A percentile compares a stretch with the other conserved stretches of the same genome.
These are phyloP conservation scores for Deuterostichococcus epilithicus DNA, from an alignment of 139 green algal genomes.

Conservation along the genomic window DNA sequence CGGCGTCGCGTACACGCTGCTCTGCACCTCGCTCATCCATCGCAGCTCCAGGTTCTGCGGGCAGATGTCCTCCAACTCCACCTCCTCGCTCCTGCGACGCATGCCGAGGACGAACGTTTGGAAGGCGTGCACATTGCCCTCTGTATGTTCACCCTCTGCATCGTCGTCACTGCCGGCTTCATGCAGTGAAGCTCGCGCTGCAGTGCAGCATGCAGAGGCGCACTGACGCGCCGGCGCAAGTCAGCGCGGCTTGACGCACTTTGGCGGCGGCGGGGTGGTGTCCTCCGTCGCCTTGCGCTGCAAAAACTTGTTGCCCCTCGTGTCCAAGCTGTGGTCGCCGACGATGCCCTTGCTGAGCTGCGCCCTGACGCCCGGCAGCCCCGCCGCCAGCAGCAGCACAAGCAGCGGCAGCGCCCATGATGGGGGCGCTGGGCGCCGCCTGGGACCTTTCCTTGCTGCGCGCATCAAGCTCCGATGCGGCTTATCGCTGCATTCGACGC, in stretches of 20 bases:
- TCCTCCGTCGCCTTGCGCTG: constrained; percentile 52
- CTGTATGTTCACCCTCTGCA: background rate
- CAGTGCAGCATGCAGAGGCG: background rate
- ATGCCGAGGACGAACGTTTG: constrained; percentile 11
- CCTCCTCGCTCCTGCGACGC: constrained; percentile 18
- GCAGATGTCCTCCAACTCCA: constrained; percentile 11
- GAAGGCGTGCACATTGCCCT: constrained; percentile 6
- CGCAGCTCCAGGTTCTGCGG: constrained; percentile 65
- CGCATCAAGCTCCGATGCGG: too few species aligned
- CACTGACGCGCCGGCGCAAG: background rate
- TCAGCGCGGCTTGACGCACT: background rate
- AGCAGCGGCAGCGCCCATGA: background rate
- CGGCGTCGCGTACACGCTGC: constrained; percentile 88
- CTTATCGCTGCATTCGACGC: too few species aligned
- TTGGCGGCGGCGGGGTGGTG: background rate
- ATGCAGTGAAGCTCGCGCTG: background rate
- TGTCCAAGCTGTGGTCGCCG: constrained; percentile 37
- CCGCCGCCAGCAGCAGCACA: background rate
- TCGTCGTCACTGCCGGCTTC: constrained; percentile 8
- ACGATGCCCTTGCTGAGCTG: constrained; percentile 52
- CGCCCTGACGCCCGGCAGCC: background rate
- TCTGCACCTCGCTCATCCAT: constrained; percentile 85
- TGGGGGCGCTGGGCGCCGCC: background rate
- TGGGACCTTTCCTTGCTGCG: too few species aligned
- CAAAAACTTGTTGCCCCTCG: constrained; percentile 68